Evolutionary conservation across 331 rosid species (phyloP), one percentile per base, ranked within the genome.

Genomic region (Spiraea crenata): DNA sequence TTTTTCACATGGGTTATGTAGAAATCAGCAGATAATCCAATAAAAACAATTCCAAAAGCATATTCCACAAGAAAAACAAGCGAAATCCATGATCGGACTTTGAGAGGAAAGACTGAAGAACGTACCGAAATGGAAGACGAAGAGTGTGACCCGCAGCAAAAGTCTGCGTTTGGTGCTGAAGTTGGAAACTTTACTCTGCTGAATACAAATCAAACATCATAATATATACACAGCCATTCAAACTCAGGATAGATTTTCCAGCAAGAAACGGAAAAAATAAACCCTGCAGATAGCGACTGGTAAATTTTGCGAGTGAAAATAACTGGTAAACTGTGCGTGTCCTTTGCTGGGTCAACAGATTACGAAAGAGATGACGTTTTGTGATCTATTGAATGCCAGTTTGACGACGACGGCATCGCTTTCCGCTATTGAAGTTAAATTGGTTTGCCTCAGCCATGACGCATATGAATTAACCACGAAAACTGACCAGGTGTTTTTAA

Each of bases 341-440:
- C 31, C 31, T 25, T 25, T 48, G 5, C 7, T 4, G 61, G 6
- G 1, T 5, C 40, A 7, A 0, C 7, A 9, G 44, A 40, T n/a
- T 40, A 61, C 66, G 66, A 39, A 40, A 61, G 51, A 3, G 39
- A 41, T 68, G 72, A 39, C 62, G 61, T 17, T 6, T 51, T 2
- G 31, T 39, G 63, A 20, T 25, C 31, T 25, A 25, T 25, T 25
- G 31, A 25, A 25, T 25, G 31, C 31, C 31, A 25, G 31, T 25
- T 25, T 25, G 31, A 25, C 31, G 31, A 25, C 31, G 31, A 25
- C 31, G 31, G 31, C 31, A 25, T 25, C 31, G 31, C 31, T 25
- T 25, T 25, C 31, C 31, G 31, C 31, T 25, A 25, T 25, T 25
- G 31, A 25, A 25, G 31, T 25, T 25, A 25, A 25, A 25, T 25